A percentile compares a stretch with the other conserved stretches of the same genome.
phyloP scores from a whole-genome alignment of 1,284 basidiomycete genomes.

The Porogramme epimiltina region DNA sequence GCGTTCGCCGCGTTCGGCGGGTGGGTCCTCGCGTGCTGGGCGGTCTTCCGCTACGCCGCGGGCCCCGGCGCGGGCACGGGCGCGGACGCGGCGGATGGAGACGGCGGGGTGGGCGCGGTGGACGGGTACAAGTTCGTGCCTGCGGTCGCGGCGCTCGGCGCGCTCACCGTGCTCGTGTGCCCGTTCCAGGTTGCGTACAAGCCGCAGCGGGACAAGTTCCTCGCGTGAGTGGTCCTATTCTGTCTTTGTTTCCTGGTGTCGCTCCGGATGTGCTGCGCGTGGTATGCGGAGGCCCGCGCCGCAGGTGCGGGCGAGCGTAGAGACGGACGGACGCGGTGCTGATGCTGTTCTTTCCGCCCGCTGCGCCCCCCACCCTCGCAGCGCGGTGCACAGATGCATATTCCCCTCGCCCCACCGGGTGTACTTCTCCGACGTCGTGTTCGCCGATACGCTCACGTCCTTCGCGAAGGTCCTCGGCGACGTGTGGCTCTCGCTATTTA shows the following conservation, averaged over 20 bases:
- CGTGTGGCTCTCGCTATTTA: conserved; percentile 84
- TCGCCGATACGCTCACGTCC: conserved; percentile 95
- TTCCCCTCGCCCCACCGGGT: conserved; percentile 64
- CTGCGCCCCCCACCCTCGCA: conserved; percentile 29
- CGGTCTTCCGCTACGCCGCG: conserved; percentile 61
- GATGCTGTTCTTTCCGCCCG: neutral
- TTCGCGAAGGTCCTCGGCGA: conserved; percentile 97
- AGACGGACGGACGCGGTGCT: neutral
- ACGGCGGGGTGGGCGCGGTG: conserved; percentile 57
- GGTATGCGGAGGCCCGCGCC: neutral
- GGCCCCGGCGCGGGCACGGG: no score
- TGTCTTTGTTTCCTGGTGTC: neutral
- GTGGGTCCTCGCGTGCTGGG: conserved; percentile 69
- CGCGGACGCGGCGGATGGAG: conserved; percentile 9
- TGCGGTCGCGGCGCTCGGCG: conserved; percentile 62
- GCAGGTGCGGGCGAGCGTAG: neutral
- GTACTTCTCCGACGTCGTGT: conserved; percentile 90
- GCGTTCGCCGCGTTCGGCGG: conserved; percentile 60
- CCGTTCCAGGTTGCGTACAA: conserved; percentile 71
- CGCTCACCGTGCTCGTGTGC: conserved; percentile 58
- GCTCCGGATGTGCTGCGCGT: neutral
- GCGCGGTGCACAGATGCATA: conserved; percentile 74
- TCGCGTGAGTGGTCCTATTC: conserved; percentile 55
- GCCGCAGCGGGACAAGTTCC: conserved; percentile 72
- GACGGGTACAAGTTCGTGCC: conserved; percentile 80